A percentile compares a stretch with the other conserved stretches of the same genome.
Evolutionary conservation across 1,284 basidiomycete species (phyloP).

Genomic region (Melanopsichium pennsylvanicum): DNA sequence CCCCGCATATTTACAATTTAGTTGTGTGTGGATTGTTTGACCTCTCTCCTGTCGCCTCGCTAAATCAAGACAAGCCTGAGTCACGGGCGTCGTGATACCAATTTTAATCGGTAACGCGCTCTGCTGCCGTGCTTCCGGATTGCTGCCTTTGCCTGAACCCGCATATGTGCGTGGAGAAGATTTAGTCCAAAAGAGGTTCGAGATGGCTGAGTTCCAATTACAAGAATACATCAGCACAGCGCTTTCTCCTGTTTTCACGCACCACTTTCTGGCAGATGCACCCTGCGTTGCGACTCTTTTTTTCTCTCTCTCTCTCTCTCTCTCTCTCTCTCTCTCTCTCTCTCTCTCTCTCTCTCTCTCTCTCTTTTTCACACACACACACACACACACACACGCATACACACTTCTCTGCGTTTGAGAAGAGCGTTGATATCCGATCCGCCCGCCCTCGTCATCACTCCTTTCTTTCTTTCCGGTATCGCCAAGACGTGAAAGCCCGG

Average conservation of each 20-base stretch:
- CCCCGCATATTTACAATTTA: too few species aligned
- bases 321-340: too few species aligned
- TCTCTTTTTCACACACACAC: too few species aligned
- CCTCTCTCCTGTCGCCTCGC: too few species aligned
- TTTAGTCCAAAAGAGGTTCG: neutral
- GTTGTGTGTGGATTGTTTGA: neutral
- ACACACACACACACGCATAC: too few species aligned
- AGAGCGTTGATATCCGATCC: constrained; percentile 31
- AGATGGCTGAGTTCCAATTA: neutral
- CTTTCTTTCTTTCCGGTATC: constrained; percentile 7
- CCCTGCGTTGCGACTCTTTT: too few species aligned
- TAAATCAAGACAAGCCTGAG: neutral
- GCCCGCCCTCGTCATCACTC: constrained; percentile 13
- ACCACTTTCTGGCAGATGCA: neutral
- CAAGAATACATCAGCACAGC: constrained; percentile 3
- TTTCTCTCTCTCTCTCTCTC: too few species aligned
- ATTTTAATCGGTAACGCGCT: constrained; percentile 15
- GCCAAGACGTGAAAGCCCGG: constrained; percentile 34
- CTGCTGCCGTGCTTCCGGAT: constrained; percentile 23
- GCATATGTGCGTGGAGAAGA: constrained; percentile 9
- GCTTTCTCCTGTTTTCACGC: neutral
- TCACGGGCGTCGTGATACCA: constrained; percentile 1
- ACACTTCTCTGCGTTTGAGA: too few species aligned
- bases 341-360: too few species aligned
- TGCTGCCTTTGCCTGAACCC: neutral